phyloP scores from a whole-genome alignment of 2,329 filamentous ascomycete genomes.

The Cadophora sp. region DNA sequence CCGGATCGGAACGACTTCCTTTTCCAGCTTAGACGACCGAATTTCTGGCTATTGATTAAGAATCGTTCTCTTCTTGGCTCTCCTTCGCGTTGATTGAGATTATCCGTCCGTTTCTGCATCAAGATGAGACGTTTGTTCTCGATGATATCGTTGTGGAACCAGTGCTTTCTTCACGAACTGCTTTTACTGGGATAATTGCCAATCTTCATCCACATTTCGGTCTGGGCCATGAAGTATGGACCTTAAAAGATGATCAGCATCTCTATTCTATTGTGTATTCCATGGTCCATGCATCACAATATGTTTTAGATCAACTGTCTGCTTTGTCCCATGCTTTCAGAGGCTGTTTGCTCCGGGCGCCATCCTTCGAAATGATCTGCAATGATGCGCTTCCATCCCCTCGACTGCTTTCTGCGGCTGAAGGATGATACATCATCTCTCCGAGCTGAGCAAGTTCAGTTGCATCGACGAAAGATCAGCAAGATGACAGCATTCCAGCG shows the following conservation, averaged over 20 bases:
- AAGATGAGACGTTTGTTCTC: background rate
- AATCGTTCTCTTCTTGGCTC: background rate
- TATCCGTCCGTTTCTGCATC: background rate
- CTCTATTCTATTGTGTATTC: background rate
- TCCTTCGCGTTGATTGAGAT: background rate
- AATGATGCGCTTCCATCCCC: background rate
- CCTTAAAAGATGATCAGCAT: background rate
- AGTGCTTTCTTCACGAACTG: background rate
- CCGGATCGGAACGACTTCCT: background rate
- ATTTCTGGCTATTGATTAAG: background rate
- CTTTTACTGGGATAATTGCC: background rate
- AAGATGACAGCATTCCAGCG: background rate
- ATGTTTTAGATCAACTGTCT: background rate
- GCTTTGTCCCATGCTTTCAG: background rate
- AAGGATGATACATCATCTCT: background rate
- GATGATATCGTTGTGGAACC: constrained; percentile 1
- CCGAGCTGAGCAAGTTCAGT: background rate
- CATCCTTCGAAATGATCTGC: background rate
- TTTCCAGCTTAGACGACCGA: background rate
- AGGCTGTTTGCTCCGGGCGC: background rate
- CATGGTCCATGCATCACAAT: background rate
- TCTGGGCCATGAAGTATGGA: background rate
- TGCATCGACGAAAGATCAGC: constrained; percentile 1
- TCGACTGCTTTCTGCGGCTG: background rate
- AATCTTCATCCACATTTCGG: background rate